A percentile compares a stretch with the other conserved stretches of the same genome.
These are phyloP conservation scores for Solanum paucissectum DNA, from an alignment of 257 asterid species.

Conservation along the genomic window DNA sequence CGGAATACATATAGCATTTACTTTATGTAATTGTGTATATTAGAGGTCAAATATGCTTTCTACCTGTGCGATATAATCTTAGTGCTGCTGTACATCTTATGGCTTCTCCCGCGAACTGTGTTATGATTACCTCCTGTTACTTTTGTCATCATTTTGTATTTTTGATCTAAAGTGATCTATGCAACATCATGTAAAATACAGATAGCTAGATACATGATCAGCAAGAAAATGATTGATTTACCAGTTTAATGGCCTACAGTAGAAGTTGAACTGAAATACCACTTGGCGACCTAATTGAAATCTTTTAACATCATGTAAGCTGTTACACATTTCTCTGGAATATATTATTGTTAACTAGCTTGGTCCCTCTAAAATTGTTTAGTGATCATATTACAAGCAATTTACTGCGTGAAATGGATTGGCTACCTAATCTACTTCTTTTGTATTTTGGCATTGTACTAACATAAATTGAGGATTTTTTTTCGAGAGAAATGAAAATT, in stretches of 20 bases:
- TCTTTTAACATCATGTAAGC: neutral
- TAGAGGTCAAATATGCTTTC: neutral
- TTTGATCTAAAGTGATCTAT: neutral
- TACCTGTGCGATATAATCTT: neutral
- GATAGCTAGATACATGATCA: neutral
- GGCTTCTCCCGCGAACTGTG: neutral
- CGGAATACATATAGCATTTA: neutral
- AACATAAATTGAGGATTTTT: neutral
- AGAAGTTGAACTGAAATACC: neutral
- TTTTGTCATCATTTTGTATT: neutral
- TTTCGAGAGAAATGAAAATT: neutral
- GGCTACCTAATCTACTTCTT: neutral
- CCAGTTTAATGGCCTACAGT: neutral
- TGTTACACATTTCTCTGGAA: neutral
- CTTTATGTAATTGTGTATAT: neutral
- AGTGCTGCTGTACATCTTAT: neutral
- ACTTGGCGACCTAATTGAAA: neutral
- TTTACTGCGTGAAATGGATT: neutral
- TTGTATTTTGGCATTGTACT: neutral
- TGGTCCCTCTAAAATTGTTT: neutral
- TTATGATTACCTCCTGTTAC: neutral
- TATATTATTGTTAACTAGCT: neutral
- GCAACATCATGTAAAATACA: neutral
- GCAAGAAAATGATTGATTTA: neutral
- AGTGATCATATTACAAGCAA: neutral